Base-by-base conservation (phyloP, 2,329 filamentous ascomycete species). In the Scleromitrula shiraiana region DNA sequence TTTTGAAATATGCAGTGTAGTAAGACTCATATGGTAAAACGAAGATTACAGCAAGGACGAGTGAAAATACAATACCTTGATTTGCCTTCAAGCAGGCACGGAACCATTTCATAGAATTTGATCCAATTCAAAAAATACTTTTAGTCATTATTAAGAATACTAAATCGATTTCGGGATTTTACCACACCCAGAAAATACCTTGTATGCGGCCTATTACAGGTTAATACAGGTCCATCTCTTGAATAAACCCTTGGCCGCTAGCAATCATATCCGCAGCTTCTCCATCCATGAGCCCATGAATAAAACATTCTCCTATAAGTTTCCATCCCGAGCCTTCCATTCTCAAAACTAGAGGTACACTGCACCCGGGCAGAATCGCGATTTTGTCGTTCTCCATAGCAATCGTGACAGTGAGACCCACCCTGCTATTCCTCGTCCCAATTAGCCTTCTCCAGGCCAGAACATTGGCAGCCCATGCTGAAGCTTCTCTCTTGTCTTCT, bases 241-340 rank as follows among this genome's bases (percentile, higher is more conserved):
- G 20, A 9, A 43, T 19, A 6, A 35, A 10, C 2, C 20, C 10
- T 35, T 4, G n/a, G n/a, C 14, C 41, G 3, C 17, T 29, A 15
- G 17, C 17, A n/a, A 49, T 40, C 1, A 37, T 19, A 7, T 30
- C 24, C 14, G 33, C 46, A 26, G 37, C 39, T 19, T 55, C 51
- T 5, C 53, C 53, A 46, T 54, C 35, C 50, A 56, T 56, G 8
- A 52, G 36, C 1, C 50, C 52, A 43, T 54, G 39, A 27, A 56
- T 41, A 22, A 50, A 56, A 2, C 46, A 43, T 24, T 54, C 53
- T 5, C 52, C 53, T 4, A 50, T 29, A 17, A 56, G n/a, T 10
- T 33, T 44, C 40, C 38, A 49, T 10, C 15, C 20, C 8, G 2
- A 20, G 12, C 9, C 15, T 3, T 44, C 7, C 1, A 30, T 32